A percentile compares a stretch with the other conserved stretches of the same genome.
phyloP scores from a whole-genome alignment of 31 red algal species.

The Porphyra umbilicalis region DNA sequence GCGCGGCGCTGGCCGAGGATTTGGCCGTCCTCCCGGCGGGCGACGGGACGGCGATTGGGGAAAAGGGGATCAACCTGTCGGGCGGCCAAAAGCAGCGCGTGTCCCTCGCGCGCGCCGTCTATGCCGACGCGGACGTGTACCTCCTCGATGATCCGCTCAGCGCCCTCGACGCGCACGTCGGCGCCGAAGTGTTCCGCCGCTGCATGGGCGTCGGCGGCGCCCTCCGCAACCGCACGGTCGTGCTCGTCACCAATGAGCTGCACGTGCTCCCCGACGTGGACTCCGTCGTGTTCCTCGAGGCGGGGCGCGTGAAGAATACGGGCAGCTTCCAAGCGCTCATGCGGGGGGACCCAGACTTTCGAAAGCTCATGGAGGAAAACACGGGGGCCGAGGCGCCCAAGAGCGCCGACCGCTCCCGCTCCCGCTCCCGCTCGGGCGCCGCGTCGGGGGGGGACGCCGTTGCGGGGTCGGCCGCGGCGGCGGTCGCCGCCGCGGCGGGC shows the following conservation, averaged over 20 bases:
- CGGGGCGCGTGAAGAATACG: constrained; percentile 6
- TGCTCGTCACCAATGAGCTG: constrained; percentile 51
- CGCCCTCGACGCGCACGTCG: constrained; percentile 56
- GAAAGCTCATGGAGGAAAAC: constrained; percentile 13
- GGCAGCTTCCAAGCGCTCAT: constrained; percentile 21
- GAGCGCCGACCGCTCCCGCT: not conserved
- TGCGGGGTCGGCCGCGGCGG: not conserved
- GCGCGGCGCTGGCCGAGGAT: constrained; percentile 4
- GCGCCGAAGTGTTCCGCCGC: constrained; percentile 16
- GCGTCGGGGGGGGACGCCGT: not conserved
- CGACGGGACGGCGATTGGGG: constrained; percentile 16
- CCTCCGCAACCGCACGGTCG: constrained; percentile 13
- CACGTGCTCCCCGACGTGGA: constrained; percentile 20
- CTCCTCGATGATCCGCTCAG: constrained; percentile 68
- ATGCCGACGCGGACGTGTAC: constrained; percentile 28
- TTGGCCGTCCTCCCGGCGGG: constrained; percentile 15
- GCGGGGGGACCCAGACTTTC: constrained; percentile 3
- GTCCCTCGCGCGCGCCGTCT: constrained; percentile 51
- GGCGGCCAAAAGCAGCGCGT: constrained; percentile 64
- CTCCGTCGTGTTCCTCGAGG: constrained; percentile 18
- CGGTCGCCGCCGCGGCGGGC: not conserved
- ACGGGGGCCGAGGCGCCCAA: not conserved
- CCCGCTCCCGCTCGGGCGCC: not conserved
- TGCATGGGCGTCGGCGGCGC: constrained; percentile 12
- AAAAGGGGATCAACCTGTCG: constrained; percentile 29